phyloP scores from a whole-genome alignment of 305 asterid species.

The Fraxinus ornus region DNA sequence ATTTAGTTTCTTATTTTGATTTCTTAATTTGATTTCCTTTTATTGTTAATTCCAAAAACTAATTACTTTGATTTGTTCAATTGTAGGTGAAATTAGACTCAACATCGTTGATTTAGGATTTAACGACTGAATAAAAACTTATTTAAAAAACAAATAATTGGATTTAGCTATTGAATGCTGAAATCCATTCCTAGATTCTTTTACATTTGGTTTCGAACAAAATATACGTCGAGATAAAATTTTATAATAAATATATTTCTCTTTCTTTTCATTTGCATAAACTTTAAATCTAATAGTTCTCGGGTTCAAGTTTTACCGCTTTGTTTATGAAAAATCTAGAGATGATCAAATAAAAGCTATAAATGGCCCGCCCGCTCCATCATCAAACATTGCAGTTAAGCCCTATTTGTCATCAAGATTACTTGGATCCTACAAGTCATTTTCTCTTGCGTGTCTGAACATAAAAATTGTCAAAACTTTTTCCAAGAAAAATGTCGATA shows the following conservation, averaged over 20 bases:
- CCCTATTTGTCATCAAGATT: slow-evolving; percentile 37
- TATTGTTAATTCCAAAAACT: too few species aligned
- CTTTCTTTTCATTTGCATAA: background rate
- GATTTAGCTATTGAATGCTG: background rate
- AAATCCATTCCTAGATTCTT: background rate
- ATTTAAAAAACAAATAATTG: background rate
- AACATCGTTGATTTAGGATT: background rate
- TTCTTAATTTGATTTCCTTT: too few species aligned
- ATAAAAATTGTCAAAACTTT: background rate
- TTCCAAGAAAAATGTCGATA: background rate
- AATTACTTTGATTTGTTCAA: too few species aligned
- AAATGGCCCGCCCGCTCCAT: slow-evolving; percentile 54
- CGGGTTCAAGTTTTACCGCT: background rate
- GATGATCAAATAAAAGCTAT: slow-evolving; percentile 33
- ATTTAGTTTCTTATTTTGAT: too few species aligned
- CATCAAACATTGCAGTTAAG: slow-evolving; percentile 36
- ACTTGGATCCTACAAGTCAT: slow-evolving; percentile 32
- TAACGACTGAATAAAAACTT: background rate
- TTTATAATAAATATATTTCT: background rate
- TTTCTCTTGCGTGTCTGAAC: background rate
- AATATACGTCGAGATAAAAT: background rate
- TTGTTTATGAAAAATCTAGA: slow-evolving; percentile 5
- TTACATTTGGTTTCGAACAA: background rate
- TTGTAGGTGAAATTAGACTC: too few species aligned
- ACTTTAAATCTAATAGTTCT: background rate